A percentile compares a stretch with the other conserved stretches of the same genome.
Conservation (phyloP, 352 stramenopile genomes). For the Globisporangium echinulatum region DNA sequence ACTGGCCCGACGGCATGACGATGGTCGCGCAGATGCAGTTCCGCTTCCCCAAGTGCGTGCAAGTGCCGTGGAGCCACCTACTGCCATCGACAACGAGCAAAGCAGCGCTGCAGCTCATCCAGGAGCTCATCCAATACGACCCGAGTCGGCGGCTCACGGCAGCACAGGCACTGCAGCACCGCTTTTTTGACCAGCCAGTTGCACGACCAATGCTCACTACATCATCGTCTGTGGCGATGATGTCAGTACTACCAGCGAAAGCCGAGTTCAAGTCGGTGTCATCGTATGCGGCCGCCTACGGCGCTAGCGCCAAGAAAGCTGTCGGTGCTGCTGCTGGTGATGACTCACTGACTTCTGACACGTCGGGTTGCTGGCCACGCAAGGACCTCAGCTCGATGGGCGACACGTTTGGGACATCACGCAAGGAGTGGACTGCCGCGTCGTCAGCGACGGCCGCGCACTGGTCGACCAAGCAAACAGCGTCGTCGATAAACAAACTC, state of each 20-base stretch:
- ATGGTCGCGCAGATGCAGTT: slow-evolving; percentile 90
- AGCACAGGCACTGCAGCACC: slow-evolving; percentile 88
- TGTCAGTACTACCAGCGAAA: slow-evolving; percentile 15
- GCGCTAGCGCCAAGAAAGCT: slow-evolving; percentile 6
- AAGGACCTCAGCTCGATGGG: slow-evolving; percentile 3
- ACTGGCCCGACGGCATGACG: slow-evolving; percentile 87
- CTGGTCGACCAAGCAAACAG: slow-evolving; percentile 5
- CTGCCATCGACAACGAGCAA: slow-evolving; percentile 64
- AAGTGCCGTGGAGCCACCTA: slow-evolving; percentile 57
- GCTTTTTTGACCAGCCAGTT: slow-evolving; percentile 86
- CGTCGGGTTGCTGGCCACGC: slow-evolving; percentile 9
- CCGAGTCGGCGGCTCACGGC: slow-evolving; percentile 84
- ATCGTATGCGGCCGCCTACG: background rate
- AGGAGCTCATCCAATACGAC: slow-evolving; percentile 90
- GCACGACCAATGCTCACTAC: slow-evolving; percentile 28
- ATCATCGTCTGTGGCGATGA: background rate
- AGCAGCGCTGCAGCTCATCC: slow-evolving; percentile 76
- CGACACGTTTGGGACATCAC: slow-evolving; percentile 6
- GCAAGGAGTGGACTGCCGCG: slow-evolving; percentile 6
- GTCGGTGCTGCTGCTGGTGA: background rate
- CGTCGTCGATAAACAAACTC: slow-evolving; percentile 5
- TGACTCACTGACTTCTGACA: background rate
- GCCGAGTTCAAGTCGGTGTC: slow-evolving; percentile 23
- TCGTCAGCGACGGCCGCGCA: background rate
- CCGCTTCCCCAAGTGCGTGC: slow-evolving; percentile 86